Conservation (phyloP, 495 filamentous ascomycete species). For the Annulohypoxylon stygium region DNA sequence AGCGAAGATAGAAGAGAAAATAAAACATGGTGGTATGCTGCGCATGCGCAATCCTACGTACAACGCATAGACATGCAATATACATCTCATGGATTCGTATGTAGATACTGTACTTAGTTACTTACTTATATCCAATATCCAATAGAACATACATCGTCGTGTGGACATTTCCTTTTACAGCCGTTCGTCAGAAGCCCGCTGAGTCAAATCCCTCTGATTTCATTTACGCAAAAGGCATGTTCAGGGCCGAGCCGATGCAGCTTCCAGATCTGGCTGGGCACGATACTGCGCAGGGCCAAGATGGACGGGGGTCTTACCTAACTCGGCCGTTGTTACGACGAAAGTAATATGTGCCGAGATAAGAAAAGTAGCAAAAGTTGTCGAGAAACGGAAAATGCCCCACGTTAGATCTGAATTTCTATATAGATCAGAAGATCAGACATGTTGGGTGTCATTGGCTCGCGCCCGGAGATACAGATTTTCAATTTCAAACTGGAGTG, state of each 20-base stretch:
- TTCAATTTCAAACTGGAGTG: conserved; percentile 13
- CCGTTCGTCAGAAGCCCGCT: conserved; percentile 26
- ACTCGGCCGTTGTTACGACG: conserved; percentile 35
- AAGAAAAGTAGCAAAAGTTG: conserved; percentile 22
- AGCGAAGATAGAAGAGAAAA: conserved; percentile 6
- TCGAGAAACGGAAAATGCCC: conserved; percentile 42
- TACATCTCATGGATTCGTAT: conserved; percentile 13
- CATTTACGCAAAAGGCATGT: conserved; percentile 3
- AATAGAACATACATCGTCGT: background rate
- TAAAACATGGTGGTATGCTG: conserved; percentile 12
- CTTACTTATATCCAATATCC: background rate
- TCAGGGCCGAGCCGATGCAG: conserved; percentile 36
- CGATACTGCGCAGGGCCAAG: conserved; percentile 16
- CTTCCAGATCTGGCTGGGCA: conserved; percentile 43
- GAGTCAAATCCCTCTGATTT: conserved; percentile 21
- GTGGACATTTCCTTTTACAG: no score
- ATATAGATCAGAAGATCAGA: conserved; percentile 47
- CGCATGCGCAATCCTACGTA: conserved; percentile 29
- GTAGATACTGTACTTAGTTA: conserved; percentile 16
- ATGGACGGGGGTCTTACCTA: conserved; percentile 37
- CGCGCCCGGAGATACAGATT: conserved; percentile 41
- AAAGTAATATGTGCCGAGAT: conserved; percentile 31
- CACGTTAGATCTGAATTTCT: conserved; percentile 45
- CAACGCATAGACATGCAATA: conserved; percentile 29
- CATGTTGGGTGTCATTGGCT: conserved; percentile 42